phyloP scores from a whole-genome alignment of 2,329 filamentous ascomycete genomes.

The Xylariaceae sp. region DNA sequence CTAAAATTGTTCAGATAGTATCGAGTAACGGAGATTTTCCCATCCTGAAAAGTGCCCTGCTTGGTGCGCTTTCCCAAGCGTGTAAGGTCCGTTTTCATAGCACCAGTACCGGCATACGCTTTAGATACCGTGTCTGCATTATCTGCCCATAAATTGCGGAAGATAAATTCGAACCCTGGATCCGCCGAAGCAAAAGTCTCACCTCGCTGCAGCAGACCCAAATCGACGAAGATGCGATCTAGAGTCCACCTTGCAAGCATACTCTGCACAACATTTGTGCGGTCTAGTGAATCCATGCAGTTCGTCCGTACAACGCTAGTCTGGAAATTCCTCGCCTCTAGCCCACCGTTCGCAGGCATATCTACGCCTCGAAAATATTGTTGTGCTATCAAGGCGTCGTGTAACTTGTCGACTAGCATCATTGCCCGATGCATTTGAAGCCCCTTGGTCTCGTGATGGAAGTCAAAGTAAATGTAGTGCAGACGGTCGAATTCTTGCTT shows the following conservation, averaged over 20 bases:
- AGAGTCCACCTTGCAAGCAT: slow-evolving; percentile 92
- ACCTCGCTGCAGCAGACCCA: slow-evolving; percentile 77
- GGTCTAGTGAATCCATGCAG: slow-evolving; percentile 98
- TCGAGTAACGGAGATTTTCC: slow-evolving; percentile 84
- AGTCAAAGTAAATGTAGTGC: slow-evolving; percentile 98
- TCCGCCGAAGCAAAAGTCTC: slow-evolving; percentile 80
- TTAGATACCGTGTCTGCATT: slow-evolving; percentile 95
- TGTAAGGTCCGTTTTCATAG: slow-evolving; percentile 97
- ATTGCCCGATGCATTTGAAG: slow-evolving; percentile 91
- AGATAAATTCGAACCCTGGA: slow-evolving; percentile 81
- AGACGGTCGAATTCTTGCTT: slow-evolving; percentile 75
- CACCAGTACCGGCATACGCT: slow-evolving; percentile 93
- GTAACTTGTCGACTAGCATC: slow-evolving; percentile 81
- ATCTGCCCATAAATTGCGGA: slow-evolving; percentile 98
- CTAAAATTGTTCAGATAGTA: slow-evolving; percentile 94
- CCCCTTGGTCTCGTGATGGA: slow-evolving; percentile 96
- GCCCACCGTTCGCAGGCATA: slow-evolving; percentile 75
- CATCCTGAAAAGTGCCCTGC: slow-evolving; percentile 82
- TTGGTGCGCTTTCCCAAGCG: slow-evolving; percentile 90
- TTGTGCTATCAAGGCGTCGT: slow-evolving; percentile 75
- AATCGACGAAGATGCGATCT: slow-evolving; percentile 85
- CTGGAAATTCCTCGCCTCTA: slow-evolving; percentile 83
- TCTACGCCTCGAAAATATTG: slow-evolving; percentile 94
- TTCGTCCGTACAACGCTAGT: slow-evolving; percentile 94
- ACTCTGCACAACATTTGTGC: slow-evolving; percentile 97